Percentiles rank a stretch among this genome's conserved stretches.
phyloP scores from a whole-genome alignment of 1,284 basidiomycete genomes.

The Tilletia caries region DNA sequence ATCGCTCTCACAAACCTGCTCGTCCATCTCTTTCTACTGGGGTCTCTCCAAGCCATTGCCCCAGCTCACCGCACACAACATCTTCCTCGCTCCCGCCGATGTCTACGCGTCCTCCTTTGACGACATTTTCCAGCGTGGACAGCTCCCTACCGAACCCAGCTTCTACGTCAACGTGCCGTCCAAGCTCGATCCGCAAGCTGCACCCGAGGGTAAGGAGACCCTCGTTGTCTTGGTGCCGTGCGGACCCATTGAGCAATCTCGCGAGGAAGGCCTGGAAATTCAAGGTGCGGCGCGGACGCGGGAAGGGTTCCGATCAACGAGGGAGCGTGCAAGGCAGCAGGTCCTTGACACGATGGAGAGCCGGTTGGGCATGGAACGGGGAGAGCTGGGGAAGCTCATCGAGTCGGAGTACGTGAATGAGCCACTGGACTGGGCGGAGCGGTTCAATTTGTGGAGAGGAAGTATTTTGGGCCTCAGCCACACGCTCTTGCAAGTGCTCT shows the following conservation, averaged over 20 bases:
- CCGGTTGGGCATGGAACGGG: conserved; percentile 29
- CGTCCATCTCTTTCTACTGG: conserved; percentile 62
- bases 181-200: conserved; percentile 53
- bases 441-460: conserved; percentile 55
- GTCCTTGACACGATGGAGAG: conserved; percentile 37
- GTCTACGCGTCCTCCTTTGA: conserved; percentile 59
- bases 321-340: conserved; percentile 33
- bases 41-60: conserved; percentile 56
- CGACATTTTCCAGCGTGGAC: conserved; percentile 59
- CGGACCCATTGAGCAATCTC: conserved; percentile 43
- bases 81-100: conserved; percentile 51
- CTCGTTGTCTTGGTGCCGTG: conserved; percentile 55
- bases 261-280: conserved; percentile 27
- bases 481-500: conserved; percentile 52
- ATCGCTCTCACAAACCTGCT: conserved; percentile 56
- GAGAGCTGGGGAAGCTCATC: conserved; percentile 39
- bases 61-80: conserved; percentile 58
- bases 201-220: conserved; percentile 54
- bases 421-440: conserved; percentile 55
- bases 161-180: conserved; percentile 62
- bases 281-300: conserved; percentile 30
- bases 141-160: conserved; percentile 59
- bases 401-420: conserved; percentile 43
- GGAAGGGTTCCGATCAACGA: conserved; percentile 27
- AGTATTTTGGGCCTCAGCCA: conserved; percentile 55